phyloP scores from a whole-genome alignment of 208 protist species.

The Leptomonas seymouri region DNA sequence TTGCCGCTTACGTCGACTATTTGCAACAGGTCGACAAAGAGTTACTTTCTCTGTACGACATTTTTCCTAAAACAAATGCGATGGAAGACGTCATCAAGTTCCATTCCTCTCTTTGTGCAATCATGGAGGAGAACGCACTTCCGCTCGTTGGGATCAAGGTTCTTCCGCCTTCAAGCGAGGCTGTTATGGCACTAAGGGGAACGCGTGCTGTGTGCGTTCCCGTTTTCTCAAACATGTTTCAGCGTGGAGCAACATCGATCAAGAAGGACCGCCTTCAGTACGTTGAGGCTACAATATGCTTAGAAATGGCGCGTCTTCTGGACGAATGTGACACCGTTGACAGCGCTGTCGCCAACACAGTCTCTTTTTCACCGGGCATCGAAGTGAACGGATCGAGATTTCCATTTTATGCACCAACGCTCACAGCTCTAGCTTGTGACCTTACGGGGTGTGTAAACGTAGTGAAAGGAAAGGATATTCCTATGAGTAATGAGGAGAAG shows the following conservation, averaged over 20 bases:
- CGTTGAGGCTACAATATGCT: constrained; percentile 64
- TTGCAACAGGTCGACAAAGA: constrained; percentile 61
- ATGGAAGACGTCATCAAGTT: constrained; percentile 60
- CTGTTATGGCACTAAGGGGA: constrained; percentile 46
- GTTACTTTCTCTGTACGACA: constrained; percentile 60
- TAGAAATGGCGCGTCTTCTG: constrained; percentile 40
- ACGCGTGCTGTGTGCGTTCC: constrained; percentile 63
- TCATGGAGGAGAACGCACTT: constrained; percentile 54
- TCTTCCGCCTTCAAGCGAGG: constrained; percentile 46
- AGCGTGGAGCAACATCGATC: constrained; percentile 32
- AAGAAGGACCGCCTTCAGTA: constrained; percentile 67
- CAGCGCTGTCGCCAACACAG: constrained; percentile 16
- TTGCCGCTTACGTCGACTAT: constrained; percentile 69
- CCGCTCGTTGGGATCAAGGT: constrained; percentile 79
- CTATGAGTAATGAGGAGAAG: constrained; percentile 21
- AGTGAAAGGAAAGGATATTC: constrained; percentile 38
- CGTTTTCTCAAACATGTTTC: constrained; percentile 67
- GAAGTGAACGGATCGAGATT: constrained; percentile 80
- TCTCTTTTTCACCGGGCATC: constrained; percentile 50
- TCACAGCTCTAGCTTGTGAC: constrained; percentile 68
- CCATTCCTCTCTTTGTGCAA: constrained; percentile 66
- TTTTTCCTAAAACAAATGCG: constrained; percentile 60
- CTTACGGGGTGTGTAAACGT: constrained; percentile 64
- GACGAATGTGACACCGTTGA: constrained; percentile 30
- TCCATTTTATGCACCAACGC: constrained; percentile 77